Conservation (phyloP, 148 eudicot species). For the Rhododendron mucronatum region DNA sequence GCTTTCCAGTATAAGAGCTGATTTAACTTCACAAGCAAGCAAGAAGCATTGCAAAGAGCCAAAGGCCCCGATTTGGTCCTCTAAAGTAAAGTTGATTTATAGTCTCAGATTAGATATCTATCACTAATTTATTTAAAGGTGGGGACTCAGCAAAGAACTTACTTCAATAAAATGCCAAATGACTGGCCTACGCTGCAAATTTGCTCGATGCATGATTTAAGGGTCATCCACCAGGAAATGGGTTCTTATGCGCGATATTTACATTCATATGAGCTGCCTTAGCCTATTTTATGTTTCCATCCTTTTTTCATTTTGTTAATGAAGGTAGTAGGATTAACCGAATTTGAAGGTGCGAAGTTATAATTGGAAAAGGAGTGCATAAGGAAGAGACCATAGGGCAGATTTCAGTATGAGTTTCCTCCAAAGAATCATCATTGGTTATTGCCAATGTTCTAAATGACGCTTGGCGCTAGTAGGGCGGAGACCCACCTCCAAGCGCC, state of each 20-base stretch:
- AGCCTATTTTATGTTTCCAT: not conserved
- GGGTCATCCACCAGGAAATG: not conserved
- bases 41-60: not conserved
- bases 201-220: not conserved
- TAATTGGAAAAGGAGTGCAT: not conserved
- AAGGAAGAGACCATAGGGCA: not conserved
- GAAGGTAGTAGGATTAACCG: not conserved
- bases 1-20: not conserved
- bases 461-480: too few relatives aligned
- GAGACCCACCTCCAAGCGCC: too few relatives aligned
- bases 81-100: not conserved
- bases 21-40: slow-evolving; percentile 1
- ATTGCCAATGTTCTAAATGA: too few relatives aligned
- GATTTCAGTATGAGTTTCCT: not conserved
- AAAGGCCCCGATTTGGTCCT: not conserved
- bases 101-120: not conserved
- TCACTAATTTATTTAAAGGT: not conserved
- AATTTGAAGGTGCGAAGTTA: not conserved
- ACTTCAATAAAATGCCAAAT: not conserved
- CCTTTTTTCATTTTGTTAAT: not conserved
- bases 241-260: not conserved
- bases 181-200: not conserved
- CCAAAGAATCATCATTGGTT: not conserved
- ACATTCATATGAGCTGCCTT: not conserved
- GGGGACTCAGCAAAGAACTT: not conserved